Conservation (phyloP, 176 grass and related monocot genomes). For the bread wheat (Triticum aestivum) region IWGSC_CS_RefSeq_v2.1 NC_057809.1:332574029-332574528, state of each 20-base stretch:
- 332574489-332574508: too few relatives aligned
- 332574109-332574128: too few relatives aligned
- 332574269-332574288: background rate
- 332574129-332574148: too few relatives aligned
- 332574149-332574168: background rate
- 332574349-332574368: background rate
- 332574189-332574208: slow-evolving; percentile 24
- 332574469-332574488: too few relatives aligned
- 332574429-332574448: background rate
- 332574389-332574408: background rate
- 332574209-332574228: slow-evolving; percentile 6
- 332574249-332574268: slow-evolving; percentile 7
- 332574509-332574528: too few relatives aligned
- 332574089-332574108: too few relatives aligned
- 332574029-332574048: too few relatives aligned
- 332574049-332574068: too few relatives aligned
- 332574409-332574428: background rate
- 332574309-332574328: background rate
- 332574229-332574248: background rate
- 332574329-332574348: background rate
- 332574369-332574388: slow-evolving; percentile 2
- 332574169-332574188: background rate
- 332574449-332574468: background rate
- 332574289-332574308: background rate
- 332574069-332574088: too few relatives aligned